phyloP scores from a whole-genome alignment of 768 basidiomycete species.

The Butyriboletus loyo region DNA sequence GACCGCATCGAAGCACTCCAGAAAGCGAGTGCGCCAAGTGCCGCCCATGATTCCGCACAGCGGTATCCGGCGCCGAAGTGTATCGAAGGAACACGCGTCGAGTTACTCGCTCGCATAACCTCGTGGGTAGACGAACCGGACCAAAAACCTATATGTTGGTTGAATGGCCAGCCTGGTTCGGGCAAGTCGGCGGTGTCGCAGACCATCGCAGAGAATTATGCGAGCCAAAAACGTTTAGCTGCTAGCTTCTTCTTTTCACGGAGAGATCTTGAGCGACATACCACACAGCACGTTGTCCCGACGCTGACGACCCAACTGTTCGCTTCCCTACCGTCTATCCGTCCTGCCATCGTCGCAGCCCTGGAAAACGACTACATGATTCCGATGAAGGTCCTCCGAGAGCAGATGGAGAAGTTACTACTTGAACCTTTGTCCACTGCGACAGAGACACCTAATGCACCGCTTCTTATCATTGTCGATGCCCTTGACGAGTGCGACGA shows the following conservation, averaged over 20 bases:
- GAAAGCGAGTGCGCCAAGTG: conserved; percentile 17
- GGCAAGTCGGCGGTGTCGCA: conserved; percentile 31
- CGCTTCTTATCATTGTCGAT: conserved; percentile 21
- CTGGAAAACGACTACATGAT: conserved; percentile 26
- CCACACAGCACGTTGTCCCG: conserved; percentile 24
- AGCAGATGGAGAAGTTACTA: conserved; percentile 28
- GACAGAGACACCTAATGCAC: conserved; percentile 5
- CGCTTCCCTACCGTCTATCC: conserved; percentile 17
- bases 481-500: conserved; percentile 29
- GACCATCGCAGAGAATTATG: conserved; percentile 29
- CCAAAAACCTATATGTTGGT: conserved; percentile 20
- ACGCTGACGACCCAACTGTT: conserved; percentile 34
- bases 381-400: conserved; percentile 27
- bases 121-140: conserved; percentile 11
- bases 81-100: conserved; percentile 22
- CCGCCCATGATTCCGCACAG: conserved; percentile 19
- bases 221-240: conserved; percentile 21
- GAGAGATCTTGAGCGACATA: conserved; percentile 22
- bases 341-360: conserved; percentile 19
- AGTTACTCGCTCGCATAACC: conserved; percentile 13
- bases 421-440: conserved; percentile 16
- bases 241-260: conserved; percentile 38
- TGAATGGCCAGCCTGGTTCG: conserved; percentile 25
- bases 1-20: conserved; percentile 13
- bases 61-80: conserved; percentile 21